Evolutionary conservation across 2,329 filamentous ascomycete species (phyloP).

Genomic region (Trichophyton mentagrophytes): DNA sequence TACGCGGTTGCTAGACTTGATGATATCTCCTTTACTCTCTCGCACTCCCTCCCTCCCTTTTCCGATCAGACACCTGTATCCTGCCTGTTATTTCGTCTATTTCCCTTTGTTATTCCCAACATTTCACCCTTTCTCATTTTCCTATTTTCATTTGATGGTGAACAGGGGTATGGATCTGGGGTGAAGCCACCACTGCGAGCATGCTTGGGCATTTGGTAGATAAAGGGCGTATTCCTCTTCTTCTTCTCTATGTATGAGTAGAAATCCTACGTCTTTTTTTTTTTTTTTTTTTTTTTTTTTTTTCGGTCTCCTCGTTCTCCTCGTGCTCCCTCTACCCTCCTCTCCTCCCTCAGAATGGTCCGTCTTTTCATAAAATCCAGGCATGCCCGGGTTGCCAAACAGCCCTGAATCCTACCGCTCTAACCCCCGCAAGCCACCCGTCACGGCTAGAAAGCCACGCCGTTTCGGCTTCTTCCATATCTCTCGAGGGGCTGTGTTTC

Average conservation of each 20-base stretch:
- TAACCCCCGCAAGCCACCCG: background rate
- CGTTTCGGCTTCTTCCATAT: background rate
- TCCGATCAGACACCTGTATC: background rate
- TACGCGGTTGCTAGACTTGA: background rate
- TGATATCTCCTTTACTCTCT: background rate
- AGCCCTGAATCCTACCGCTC: background rate
- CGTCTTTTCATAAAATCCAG: background rate
- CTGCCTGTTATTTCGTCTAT: background rate
- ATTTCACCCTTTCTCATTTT: background rate
- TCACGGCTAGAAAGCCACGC: background rate
- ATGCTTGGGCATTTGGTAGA: constrained; percentile 3
- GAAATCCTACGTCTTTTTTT: background rate
- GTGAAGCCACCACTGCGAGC: background rate
- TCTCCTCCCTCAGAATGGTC: background rate
- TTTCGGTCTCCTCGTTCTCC: too few species aligned
- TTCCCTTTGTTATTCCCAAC: background rate
- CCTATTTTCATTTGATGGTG: background rate
- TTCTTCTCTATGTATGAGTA: background rate
- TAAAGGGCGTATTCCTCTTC: background rate
- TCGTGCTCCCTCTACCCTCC: too few species aligned
- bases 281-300: too few species aligned
- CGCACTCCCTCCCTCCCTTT: background rate
- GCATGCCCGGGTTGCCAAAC: background rate
- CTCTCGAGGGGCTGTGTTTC: background rate
- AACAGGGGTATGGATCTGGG: constrained; percentile 1